Evolutionary conservation across 768 basidiomycete species (phyloP).

Genomic region (Galerina sulciceps): DNA sequence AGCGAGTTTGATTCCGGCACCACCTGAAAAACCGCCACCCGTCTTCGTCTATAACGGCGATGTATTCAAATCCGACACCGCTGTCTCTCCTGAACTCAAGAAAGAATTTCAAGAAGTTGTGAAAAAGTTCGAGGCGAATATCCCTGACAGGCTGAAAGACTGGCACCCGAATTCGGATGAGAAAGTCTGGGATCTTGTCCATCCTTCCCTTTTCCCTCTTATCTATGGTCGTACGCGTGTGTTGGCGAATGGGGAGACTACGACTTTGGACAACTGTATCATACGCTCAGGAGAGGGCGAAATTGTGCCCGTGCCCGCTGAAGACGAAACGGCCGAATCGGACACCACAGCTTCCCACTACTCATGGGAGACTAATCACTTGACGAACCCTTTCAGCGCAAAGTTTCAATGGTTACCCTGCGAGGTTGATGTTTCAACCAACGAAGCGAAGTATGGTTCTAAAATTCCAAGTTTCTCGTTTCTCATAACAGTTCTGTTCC

Average conservation of each 20-base stretch:
- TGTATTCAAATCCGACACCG: constrained; percentile 36
- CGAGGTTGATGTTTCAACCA: constrained; percentile 30
- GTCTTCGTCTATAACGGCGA: constrained; percentile 29
- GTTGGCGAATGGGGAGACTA: constrained; percentile 18
- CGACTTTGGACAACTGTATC: constrained; percentile 26
- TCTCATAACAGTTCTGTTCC: not conserved
- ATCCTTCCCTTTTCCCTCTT: constrained; percentile 47
- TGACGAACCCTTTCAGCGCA: constrained; percentile 22
- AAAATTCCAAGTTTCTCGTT: not conserved
- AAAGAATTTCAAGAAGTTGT: constrained; percentile 27
- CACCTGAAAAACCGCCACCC: constrained; percentile 11
- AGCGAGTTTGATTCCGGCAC: constrained; percentile 10
- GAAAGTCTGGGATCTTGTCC: constrained; percentile 48
- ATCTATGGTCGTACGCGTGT: constrained; percentile 36
- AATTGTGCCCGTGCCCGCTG: constrained; percentile 15
- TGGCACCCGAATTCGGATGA: constrained; percentile 51
- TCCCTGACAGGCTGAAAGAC: constrained; percentile 39
- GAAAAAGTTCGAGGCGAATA: constrained; percentile 33
- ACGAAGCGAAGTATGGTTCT: constrained; percentile 18
- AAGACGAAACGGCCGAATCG: not conserved
- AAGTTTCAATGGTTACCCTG: constrained; percentile 33
- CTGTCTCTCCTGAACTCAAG: constrained; percentile 30
- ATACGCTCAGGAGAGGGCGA: constrained; percentile 24
- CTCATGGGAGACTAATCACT: not conserved
- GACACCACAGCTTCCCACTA: not conserved